Percentiles rank a stretch among this genome's conserved stretches.
Conservation (phyloP, 1,284 basidiomycete species). For the Chiua sp. region DNA sequence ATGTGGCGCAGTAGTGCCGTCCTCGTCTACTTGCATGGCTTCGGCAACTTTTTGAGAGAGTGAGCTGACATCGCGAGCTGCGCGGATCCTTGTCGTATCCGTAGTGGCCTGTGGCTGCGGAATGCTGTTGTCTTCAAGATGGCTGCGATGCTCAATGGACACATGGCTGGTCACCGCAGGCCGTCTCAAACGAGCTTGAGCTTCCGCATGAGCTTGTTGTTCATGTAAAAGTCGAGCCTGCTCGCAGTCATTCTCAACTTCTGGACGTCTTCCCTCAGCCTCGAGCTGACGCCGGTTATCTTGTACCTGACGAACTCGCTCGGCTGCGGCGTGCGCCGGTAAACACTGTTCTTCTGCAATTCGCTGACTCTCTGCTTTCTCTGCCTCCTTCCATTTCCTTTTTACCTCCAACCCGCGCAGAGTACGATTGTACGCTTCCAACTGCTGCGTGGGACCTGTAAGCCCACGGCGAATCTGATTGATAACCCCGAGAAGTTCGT, state of each 20-base stretch:
- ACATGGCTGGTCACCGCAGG: slow-evolving; percentile 1
- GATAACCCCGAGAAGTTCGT: slow-evolving; percentile 17
- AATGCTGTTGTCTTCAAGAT: slow-evolving; percentile 1
- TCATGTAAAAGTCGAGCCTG: slow-evolving; percentile 12
- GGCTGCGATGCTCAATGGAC: not conserved
- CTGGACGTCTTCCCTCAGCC: slow-evolving; percentile 15
- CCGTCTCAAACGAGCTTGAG: slow-evolving; percentile 5
- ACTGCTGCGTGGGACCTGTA: slow-evolving; percentile 17
- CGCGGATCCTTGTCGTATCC: slow-evolving; percentile 8
- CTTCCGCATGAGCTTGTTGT: slow-evolving; percentile 13
- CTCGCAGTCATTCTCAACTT: slow-evolving; percentile 3
- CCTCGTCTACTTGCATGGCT: slow-evolving; percentile 8
- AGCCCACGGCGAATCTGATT: slow-evolving; percentile 24
- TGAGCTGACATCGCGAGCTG: not conserved
- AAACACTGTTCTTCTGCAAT: slow-evolving; percentile 24
- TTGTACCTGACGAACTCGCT: slow-evolving; percentile 9
- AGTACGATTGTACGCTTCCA: slow-evolving; percentile 18
- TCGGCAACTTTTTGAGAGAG: not conserved
- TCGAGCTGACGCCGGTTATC: slow-evolving; percentile 8
- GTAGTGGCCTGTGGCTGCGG: slow-evolving; percentile 11
- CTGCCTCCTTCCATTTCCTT: slow-evolving; percentile 23
- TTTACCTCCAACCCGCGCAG: slow-evolving; percentile 24
- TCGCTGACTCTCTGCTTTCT: slow-evolving; percentile 17
- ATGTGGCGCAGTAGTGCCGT: slow-evolving; percentile 1
- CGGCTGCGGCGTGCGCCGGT: slow-evolving; percentile 10